These are phyloP conservation scores for Oenanthe javanica DNA, from an alignment of 140 eudicot species.

Conservation along the genomic window DNA sequence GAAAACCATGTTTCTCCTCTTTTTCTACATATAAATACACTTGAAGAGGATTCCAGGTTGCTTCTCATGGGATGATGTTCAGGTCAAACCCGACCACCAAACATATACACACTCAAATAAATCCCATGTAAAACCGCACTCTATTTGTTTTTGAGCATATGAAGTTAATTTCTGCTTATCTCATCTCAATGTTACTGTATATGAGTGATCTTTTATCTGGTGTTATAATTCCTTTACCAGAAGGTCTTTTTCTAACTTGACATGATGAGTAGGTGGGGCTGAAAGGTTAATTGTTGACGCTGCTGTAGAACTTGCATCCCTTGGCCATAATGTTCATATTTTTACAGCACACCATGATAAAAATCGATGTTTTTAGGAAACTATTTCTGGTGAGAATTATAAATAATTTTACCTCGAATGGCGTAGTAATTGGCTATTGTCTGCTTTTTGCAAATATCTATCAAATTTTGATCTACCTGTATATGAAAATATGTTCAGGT, in stretches of 20 bases:
- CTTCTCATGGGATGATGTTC: background rate
- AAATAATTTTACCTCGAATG: background rate
- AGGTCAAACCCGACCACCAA: background rate
- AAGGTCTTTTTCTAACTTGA: background rate
- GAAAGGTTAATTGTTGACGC: constrained; percentile 98
- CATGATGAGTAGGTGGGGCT: constrained; percentile 69
- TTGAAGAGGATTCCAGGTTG: background rate
- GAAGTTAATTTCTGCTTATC: background rate
- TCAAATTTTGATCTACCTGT: background rate
- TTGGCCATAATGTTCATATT: constrained; percentile 83
- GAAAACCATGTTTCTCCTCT: background rate
- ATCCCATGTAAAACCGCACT: background rate
- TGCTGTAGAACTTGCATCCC: constrained; percentile 78
- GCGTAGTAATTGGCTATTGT: background rate
- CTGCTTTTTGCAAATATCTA: background rate
- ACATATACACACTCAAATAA: background rate
- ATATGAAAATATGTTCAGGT: constrained; percentile 30
- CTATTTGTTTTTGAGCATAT: background rate
- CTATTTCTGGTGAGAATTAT: constrained; percentile 51
- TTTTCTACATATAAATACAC: background rate
- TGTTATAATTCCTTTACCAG: background rate
- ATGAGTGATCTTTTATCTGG: background rate
- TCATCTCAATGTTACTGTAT: background rate
- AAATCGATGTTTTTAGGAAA: constrained; percentile 89
- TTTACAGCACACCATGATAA: constrained; percentile 91